A percentile compares a stretch with the other conserved stretches of the same genome.
These are phyloP conservation scores for Hypoxylon sp. DNA, from an alignment of 2,329 filamentous ascomycete species.

Conservation along the genomic window DNA sequence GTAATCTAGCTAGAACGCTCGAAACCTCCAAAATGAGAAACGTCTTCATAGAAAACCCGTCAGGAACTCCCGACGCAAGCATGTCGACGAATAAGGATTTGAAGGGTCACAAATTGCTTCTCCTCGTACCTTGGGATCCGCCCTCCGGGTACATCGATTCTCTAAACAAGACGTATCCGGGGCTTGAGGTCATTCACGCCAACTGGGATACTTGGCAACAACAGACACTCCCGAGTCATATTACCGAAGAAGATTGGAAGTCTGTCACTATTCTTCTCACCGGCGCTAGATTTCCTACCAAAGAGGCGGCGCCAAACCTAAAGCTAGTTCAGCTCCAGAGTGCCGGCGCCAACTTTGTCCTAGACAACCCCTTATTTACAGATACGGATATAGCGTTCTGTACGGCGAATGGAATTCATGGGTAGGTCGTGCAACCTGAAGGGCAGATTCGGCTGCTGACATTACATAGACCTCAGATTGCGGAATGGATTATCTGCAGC, in stretches of 20 bases:
- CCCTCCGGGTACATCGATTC: slow-evolving; percentile 48
- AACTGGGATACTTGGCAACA: slow-evolving; percentile 45
- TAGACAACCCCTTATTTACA: slow-evolving; percentile 57
- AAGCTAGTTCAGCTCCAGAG: slow-evolving; percentile 63
- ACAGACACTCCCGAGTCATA: slow-evolving; percentile 40
- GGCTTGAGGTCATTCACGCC: slow-evolving; percentile 51
- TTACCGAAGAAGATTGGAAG: slow-evolving; percentile 52
- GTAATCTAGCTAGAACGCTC: not conserved
- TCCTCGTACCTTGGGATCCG: slow-evolving; percentile 49
- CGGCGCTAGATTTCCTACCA: slow-evolving; percentile 52
- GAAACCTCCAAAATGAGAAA: slow-evolving; percentile 24
- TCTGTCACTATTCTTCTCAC: slow-evolving; percentile 60
- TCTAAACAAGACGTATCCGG: slow-evolving; percentile 53
- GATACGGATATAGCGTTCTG: slow-evolving; percentile 61
- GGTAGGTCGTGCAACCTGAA: slow-evolving; percentile 49
- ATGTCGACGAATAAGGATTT: slow-evolving; percentile 46
- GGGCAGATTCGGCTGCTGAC: not conserved
- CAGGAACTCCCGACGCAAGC: slow-evolving; percentile 16
- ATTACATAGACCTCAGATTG: slow-evolving; percentile 61
- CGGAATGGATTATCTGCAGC: slow-evolving; percentile 64
- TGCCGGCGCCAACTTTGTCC: slow-evolving; percentile 62
- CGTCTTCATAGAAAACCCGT: slow-evolving; percentile 26
- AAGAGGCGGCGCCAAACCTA: slow-evolving; percentile 56
- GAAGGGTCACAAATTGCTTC: slow-evolving; percentile 58
- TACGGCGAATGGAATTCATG: slow-evolving; percentile 66